Evolutionary conservation across 768 basidiomycete species (phyloP).

Genomic region (Lanmaoa rubissima): DNA sequence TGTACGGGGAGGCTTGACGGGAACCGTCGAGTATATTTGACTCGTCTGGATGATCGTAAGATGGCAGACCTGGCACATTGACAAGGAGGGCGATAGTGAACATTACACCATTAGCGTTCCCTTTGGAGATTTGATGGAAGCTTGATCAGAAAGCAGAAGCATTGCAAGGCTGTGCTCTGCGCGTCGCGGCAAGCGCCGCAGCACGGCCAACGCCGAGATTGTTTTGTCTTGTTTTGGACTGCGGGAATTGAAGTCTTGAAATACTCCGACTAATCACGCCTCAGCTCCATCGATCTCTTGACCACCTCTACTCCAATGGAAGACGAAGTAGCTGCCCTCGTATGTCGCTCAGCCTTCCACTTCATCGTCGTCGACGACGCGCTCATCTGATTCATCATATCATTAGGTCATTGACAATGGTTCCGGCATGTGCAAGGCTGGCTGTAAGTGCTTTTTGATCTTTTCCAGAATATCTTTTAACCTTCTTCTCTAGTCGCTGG

Average conservation of each 20-base stretch:
- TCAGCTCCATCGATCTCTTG: slow-evolving; percentile 21
- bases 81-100: no score
- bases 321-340: slow-evolving; percentile 62
- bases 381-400: slow-evolving; percentile 1
- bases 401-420: slow-evolving; percentile 86
- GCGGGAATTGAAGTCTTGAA: slow-evolving; percentile 21
- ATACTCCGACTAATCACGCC: slow-evolving; percentile 26
- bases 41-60: no score
- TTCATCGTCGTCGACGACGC: neutral
- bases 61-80: no score
- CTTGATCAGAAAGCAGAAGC: no score
- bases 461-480: slow-evolving; percentile 18
- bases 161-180: no score
- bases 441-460: slow-evolving; percentile 60
- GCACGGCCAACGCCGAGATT: neutral
- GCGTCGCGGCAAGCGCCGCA: no score
- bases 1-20: slow-evolving; percentile 15
- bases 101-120: no score
- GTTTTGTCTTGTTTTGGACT: slow-evolving; percentile 24
- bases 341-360: slow-evolving; percentile 21
- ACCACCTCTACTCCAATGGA: slow-evolving; percentile 44
- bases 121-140: no score
- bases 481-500: slow-evolving; percentile 54
- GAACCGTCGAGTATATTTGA: no score
- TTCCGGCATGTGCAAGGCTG: slow-evolving; percentile 99